Conservation (phyloP, 306 rosid species). For the Citrullus amarus region DNA sequence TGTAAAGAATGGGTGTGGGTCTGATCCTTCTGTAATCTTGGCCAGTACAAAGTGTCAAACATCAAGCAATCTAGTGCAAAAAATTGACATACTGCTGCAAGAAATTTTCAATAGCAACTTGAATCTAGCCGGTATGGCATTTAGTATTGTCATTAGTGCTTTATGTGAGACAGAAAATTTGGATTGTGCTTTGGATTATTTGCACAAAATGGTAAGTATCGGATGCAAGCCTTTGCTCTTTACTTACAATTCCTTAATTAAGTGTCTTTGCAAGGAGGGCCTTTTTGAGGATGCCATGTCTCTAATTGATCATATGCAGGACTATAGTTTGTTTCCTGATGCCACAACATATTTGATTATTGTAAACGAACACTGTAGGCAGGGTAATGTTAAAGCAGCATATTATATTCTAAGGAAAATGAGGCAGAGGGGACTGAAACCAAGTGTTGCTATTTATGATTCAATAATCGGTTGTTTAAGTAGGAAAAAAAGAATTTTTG, state of each 20-base stretch:
- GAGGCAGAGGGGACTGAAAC: constrained; percentile 20
- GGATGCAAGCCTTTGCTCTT: constrained; percentile 27
- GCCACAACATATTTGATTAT: constrained; percentile 24
- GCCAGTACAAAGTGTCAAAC: neutral
- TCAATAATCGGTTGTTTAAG: constrained; percentile 24
- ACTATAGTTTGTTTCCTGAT: constrained; percentile 19
- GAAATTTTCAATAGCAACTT: constrained; percentile 18
- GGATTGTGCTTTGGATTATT: constrained; percentile 15
- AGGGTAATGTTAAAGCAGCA: constrained; percentile 18
- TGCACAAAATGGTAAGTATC: constrained; percentile 19
- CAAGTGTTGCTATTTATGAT: constrained; percentile 29
- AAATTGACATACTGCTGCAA: constrained; percentile 23
- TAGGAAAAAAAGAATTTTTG: constrained; percentile 18
- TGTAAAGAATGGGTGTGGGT: constrained; percentile 29
- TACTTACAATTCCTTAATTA: constrained; percentile 31
- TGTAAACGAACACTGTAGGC: constrained; percentile 24
- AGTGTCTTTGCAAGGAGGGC: constrained; percentile 24
- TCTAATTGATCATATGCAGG: constrained; percentile 24
- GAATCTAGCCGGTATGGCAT: constrained; percentile 24
- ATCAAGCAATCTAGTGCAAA: constrained; percentile 10
- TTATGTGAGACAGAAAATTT: constrained; percentile 21
- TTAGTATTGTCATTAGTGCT: constrained; percentile 16
- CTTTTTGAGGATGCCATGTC: constrained; percentile 20
- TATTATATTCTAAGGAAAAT: constrained; percentile 13
- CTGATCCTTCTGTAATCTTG: constrained; percentile 16